These are phyloP conservation scores for Pelargonium exstipulatum DNA, from an alignment of 441 rosid genomes.

Conservation along the genomic window DNA sequence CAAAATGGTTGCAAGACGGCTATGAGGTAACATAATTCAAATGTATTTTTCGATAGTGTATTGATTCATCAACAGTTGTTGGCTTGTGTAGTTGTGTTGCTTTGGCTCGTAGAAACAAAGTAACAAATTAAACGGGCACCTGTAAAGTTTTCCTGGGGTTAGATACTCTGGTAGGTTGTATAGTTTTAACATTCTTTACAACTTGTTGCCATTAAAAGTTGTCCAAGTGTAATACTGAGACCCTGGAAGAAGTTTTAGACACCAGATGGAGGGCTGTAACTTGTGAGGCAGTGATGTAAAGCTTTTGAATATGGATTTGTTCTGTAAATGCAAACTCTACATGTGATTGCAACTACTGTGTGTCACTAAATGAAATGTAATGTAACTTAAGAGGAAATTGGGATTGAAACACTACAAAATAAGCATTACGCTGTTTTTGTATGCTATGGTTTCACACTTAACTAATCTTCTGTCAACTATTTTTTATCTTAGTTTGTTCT, in stretches of 20 bases:
- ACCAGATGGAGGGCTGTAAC: not conserved
- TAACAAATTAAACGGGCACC: not conserved
- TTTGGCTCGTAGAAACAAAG: not conserved
- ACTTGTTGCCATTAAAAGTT: not conserved
- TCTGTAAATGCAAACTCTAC: not conserved
- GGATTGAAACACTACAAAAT: too few species aligned
- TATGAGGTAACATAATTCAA: constrained; percentile 28
- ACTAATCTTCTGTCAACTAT: too few species aligned
- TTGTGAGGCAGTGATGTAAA: not conserved
- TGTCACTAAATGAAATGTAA: too few species aligned
- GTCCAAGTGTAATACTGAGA: too few species aligned
- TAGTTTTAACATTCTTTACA: not conserved
- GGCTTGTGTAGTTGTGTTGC: not conserved
- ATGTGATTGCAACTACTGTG: too few species aligned
- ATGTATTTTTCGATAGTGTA: not conserved
- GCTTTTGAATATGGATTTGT: not conserved
- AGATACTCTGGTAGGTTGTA: not conserved
- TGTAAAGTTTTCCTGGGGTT: too few species aligned
- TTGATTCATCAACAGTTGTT: not conserved
- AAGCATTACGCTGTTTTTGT: too few species aligned
- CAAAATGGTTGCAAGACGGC: constrained; percentile 54
- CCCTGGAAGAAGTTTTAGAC: not conserved
- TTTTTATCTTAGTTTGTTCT: too few species aligned
- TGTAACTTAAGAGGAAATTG: too few species aligned
- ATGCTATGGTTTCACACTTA: too few species aligned